Base-by-base conservation (phyloP, 768 basidiomycete species). In the Lactarius sp. region DNA sequence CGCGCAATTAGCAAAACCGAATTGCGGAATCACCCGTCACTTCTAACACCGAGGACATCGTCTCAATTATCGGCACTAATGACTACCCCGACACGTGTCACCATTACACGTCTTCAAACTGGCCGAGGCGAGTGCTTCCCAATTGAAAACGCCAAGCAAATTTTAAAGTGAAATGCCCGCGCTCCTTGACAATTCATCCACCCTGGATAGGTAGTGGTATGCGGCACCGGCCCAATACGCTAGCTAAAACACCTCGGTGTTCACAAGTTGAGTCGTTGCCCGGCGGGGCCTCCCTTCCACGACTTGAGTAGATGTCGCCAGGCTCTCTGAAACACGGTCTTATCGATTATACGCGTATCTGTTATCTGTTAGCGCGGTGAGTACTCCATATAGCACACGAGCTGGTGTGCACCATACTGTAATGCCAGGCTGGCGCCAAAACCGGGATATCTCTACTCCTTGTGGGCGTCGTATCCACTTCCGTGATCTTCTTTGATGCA, bases 11-110 rank as follows among this genome's bases (percentile, higher is more conserved):
- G 27, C 14, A 14, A 22, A 54, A 27, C 34, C 33, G 44, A 39
- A 42, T 49, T 27, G 41, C 42, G 27, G 1, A 16, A 16, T 22
- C 12, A 20, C 37, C 46, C 14, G 1, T 13, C 18, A 6, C 36
- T 55, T 56, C 58, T 50, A 59, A 59, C 37, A 52, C 57, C 58
- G 62, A 39, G 62, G 62, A 33, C n/a, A 7, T 53, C 46, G 7
- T 31, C 34, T 52, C 39, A 59, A 41, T 3, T 13, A n/a, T 52
- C 33, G 27, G 20, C 36, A 49, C 5, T 20, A n/a, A 59, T 18
- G 42, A 16, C 2, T 9, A 42, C 14, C 22, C 47, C 56, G 41
- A 44, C 56, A 57, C 61, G 50, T 33, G 39, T 57, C 34, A 9
- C 49, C 10, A n/a, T 27, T 6, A 7, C 22, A 9, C 22, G 47